phyloP scores from a whole-genome alignment of 176 grass and related monocot genomes.

The Poa annua region DNA sequence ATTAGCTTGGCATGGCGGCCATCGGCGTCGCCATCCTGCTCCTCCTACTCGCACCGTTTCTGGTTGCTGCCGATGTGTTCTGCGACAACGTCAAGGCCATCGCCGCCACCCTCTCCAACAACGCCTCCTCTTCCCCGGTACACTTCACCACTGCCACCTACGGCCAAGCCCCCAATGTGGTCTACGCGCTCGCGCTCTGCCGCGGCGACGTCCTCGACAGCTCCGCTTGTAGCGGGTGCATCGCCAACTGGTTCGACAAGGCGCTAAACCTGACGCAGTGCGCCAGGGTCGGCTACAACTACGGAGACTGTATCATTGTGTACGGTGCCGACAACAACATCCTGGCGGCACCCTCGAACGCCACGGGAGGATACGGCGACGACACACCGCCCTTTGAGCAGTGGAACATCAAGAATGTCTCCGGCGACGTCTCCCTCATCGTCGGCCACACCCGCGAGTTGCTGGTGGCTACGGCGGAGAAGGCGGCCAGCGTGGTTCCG shows the following conservation, averaged over 20 bases:
- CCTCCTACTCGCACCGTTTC: neutral
- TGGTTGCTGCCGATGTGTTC: neutral
- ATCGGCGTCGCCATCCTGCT: neutral
- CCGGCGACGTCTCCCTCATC: neutral
- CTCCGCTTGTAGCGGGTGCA: neutral
- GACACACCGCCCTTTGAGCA: conserved; percentile 3
- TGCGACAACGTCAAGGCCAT: conserved; percentile 24
- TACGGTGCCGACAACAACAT: neutral
- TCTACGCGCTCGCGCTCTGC: conserved; percentile 25
- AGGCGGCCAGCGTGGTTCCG: neutral
- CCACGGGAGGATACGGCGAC: neutral
- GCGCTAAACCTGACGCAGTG: conserved; percentile 16
- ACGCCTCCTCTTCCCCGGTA: neutral
- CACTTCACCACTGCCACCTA: conserved; percentile 6
- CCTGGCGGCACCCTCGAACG: neutral
- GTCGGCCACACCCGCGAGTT: neutral
- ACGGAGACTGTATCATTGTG: neutral
- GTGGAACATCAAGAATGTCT: conserved; percentile 16
- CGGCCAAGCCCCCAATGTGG: neutral
- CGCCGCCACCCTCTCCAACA: neutral
- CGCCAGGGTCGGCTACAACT: neutral
- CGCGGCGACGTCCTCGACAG: neutral
- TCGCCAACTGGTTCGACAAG: neutral
- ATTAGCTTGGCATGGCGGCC: neutral
- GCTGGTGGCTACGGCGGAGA: neutral